Evolutionary conservation across 208 protist species (phyloP), one percentile per base, ranked within the genome.

Genomic region (Leishmania amazonensis): DNA sequence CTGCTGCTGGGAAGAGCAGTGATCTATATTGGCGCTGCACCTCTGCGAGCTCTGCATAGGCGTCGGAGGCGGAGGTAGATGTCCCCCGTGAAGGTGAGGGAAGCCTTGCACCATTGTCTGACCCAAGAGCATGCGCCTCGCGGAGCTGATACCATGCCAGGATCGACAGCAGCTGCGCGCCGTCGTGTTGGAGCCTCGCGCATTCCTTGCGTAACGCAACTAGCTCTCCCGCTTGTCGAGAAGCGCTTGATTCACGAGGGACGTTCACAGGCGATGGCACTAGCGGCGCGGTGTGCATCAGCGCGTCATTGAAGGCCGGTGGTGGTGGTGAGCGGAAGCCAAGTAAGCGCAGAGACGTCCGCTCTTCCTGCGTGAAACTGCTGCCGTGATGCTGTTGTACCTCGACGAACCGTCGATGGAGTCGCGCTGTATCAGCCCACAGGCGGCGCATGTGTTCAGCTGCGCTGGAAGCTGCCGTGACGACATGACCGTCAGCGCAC

Each of bases 71-170:
- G n/a, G 57, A 24, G 15, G 3, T 49, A 38, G 38, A 17, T 35
- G 57, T 42, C 1, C 42, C 19, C 47, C 5, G 24, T 17, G 35
- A 17, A n/a, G 51, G 47, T 38, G 9, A 11, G 1, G 75, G 6
- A 58, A n/a, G 2, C 31, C 21, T n/a, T 7, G 15, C 51, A 21
- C 1, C 51, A 19, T 53, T 28, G 53, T 31, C 9, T 13, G 6
- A 9, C 38, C 38, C 21, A 67, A 31, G 21, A 31, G 60, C 54
- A 35, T 57, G 76, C 45, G 3, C 11, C 24, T 79, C 82, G 21
- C 65, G 58, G 40, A 85, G 57, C 7, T 49, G 11, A 75, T 82
- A 79, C 78, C 82, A 85, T 31, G 82, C 82, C 31, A 85, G 62
- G 0, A 35, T 1, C 0, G 78, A 49, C n/a, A 81, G 62, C 53